A percentile compares a stretch with the other conserved stretches of the same genome.
Evolutionary conservation across 257 asterid species (phyloP).

Genomic region (Vinca minor): DNA sequence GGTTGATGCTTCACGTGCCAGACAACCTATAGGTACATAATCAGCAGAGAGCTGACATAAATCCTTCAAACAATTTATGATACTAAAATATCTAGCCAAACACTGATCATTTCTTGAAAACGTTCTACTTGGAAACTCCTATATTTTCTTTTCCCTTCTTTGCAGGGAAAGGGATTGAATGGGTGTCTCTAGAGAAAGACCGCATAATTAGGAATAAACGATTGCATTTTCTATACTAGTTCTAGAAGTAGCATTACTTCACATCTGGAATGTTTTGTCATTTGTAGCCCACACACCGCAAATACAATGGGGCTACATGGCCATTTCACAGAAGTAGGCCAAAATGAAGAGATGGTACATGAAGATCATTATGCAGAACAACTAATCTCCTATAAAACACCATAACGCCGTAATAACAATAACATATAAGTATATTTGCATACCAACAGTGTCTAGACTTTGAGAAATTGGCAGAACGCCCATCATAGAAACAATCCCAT

Average conservation of each 20-base stretch:
- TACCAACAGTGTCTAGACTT: constrained; percentile 87
- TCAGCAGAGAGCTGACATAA: constrained; percentile 8
- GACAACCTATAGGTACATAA: constrained; percentile 53
- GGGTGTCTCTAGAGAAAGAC: background rate
- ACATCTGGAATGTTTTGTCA: background rate
- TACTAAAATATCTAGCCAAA: background rate
- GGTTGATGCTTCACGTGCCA: constrained; percentile 77
- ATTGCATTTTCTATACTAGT: background rate
- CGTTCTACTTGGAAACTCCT: background rate
- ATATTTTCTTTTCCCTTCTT: background rate
- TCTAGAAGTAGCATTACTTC: background rate
- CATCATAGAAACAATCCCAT: constrained; percentile 59
- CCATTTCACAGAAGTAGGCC: background rate
- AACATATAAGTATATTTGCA: constrained; percentile 14
- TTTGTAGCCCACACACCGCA: background rate
- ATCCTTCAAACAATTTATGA: background rate
- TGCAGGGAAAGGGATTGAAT: background rate
- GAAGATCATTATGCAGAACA: background rate
- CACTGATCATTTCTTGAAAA: background rate
- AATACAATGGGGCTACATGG: background rate
- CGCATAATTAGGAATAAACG: background rate
- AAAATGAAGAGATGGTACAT: constrained; percentile 1
- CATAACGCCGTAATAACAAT: background rate
- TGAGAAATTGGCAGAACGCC: constrained; percentile 82
- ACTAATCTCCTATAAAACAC: background rate